These are phyloP conservation scores for Lenwebbia sp. DNA, from an alignment of 345 rosid genomes.

Conservation along the genomic window DNA sequence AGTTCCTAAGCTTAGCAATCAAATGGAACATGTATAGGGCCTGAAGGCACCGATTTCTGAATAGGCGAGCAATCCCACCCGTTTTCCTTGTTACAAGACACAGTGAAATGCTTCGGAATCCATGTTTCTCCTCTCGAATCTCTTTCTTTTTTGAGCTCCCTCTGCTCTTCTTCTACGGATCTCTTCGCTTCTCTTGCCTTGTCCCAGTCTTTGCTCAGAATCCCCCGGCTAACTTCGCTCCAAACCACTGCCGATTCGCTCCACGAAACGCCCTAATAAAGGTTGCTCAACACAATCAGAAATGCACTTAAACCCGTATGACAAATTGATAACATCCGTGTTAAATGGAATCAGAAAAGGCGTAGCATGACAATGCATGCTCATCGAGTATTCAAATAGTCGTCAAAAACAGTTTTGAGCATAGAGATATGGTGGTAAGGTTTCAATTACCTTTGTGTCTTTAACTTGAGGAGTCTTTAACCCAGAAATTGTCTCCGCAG, in stretches of 20 bases:
- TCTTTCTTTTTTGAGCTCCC: conserved; percentile 34
- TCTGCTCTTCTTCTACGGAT: conserved; percentile 53
- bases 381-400: neutral
- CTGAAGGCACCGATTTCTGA: conserved; percentile 34
- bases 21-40: conserved; percentile 47
- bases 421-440: neutral
- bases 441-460: conserved; percentile 37
- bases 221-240: conserved; percentile 50
- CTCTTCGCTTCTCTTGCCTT: conserved; percentile 66
- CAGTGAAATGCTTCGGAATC: conserved; percentile 58
- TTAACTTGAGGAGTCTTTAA: conserved; percentile 50
- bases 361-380: neutral
- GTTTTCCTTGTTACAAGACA: conserved; percentile 24
- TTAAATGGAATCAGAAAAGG: neutral
- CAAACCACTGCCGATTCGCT: conserved; percentile 72
- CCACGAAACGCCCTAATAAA: conserved; percentile 31
- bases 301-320: neutral
- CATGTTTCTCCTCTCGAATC: conserved; percentile 33
- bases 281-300: neutral
- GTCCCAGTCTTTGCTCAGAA: conserved; percentile 55
- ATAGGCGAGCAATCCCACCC: conserved; percentile 60
- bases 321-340: neutral
- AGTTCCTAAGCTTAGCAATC: neutral
- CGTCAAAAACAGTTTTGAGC: neutral
- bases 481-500: conserved; percentile 34